These are phyloP conservation scores for Solanum chilense DNA, from an alignment of 257 asterid species.

Conservation along the genomic window DNA sequence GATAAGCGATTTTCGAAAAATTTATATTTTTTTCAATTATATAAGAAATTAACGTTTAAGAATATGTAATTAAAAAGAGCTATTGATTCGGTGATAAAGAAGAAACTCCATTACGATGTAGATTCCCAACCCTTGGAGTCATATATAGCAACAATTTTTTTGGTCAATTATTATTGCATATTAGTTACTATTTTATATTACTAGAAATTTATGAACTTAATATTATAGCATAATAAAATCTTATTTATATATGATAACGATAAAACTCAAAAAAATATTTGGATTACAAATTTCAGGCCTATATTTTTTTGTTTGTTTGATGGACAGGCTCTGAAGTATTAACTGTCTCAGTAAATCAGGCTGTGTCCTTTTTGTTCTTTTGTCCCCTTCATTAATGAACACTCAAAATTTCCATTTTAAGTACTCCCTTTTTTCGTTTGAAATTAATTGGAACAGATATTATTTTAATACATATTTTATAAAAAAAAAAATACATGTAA, in stretches of 20 bases:
- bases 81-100: neutral
- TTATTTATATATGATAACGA: neutral
- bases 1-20: neutral
- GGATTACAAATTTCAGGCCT: neutral
- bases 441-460: neutral
- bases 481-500: neutral
- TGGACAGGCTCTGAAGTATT: neutral
- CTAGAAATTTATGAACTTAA: neutral
- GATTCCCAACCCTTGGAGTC: neutral
- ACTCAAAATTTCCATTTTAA: neutral
- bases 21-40: no score
- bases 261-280: neutral
- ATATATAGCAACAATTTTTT: no score
- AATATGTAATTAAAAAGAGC: neutral
- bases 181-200: neutral
- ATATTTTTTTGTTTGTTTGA: neutral
- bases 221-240: neutral
- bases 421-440: neutral
- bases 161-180: neutral
- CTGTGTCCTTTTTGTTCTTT: neutral
- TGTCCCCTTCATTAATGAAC: neutral
- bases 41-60: neutral
- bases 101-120: neutral
- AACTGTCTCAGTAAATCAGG: neutral
- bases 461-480: neutral